phyloP scores from a whole-genome alignment of 345 rosid genomes.

The Dovyalis caffra region DNA sequence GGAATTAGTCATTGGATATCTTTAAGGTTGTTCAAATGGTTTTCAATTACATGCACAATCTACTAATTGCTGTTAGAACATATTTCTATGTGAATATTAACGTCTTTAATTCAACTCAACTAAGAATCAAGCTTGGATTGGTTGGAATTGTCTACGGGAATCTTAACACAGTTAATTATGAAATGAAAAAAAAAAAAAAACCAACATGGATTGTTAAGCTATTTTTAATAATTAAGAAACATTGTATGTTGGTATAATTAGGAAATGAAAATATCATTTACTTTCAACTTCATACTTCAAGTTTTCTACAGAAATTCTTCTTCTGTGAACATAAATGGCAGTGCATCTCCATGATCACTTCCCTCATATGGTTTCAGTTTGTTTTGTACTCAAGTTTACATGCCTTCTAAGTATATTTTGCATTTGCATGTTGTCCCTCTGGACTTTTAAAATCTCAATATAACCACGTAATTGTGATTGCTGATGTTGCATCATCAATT shows the following conservation, averaged over 20 bases:
- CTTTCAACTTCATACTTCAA: not conserved
- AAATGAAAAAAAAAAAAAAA: not conserved
- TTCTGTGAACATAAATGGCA: not conserved
- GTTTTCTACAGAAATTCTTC: not conserved
- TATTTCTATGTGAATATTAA: not conserved
- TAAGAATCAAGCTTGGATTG: not conserved
- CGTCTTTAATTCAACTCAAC: not conserved
- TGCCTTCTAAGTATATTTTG: not conserved
- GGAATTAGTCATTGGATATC: not conserved
- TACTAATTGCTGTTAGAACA: not conserved
- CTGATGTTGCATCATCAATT: not conserved
- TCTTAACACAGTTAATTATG: not conserved
- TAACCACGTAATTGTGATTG: not conserved
- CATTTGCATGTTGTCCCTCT: constrained; percentile 1
- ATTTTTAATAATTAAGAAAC: not conserved
- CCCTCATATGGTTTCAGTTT: not conserved
- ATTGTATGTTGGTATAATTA: not conserved
- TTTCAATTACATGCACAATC: not conserved
- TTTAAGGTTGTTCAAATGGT: not conserved
- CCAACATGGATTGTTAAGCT: not conserved
- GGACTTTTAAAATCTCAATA: not conserved
- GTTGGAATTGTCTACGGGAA: not conserved
- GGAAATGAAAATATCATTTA: not conserved
- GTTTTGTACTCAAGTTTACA: not conserved
- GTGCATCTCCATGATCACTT: not conserved